Evolutionary conservation across 2,329 filamentous ascomycete genomes (phyloP).

Genomic region (Pleomassaria siparia): DNA sequence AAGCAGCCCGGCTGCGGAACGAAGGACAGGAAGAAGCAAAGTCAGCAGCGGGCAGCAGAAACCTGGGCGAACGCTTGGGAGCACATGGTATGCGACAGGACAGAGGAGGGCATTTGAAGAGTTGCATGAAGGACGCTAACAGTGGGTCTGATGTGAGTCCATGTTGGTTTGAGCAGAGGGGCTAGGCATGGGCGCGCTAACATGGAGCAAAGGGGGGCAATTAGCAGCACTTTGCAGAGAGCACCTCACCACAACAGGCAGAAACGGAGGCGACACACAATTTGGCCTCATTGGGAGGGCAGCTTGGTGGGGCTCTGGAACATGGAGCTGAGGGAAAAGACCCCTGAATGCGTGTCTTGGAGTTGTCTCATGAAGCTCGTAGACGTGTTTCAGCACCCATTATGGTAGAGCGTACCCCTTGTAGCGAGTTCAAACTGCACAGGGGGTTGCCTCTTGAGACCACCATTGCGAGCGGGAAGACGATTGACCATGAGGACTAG

Average conservation of each 20-base stretch:
- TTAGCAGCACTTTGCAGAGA: constrained; percentile 23
- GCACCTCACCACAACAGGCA: constrained; percentile 19
- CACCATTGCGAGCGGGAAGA: constrained; percentile 11
- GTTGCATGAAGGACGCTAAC: constrained; percentile 41
- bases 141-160: constrained; percentile 36
- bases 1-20: constrained; percentile 43
- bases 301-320: constrained; percentile 5
- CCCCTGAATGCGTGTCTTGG: constrained; percentile 33
- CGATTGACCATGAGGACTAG: constrained; percentile 16
- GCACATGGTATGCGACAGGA: constrained; percentile 37
- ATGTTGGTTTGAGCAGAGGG: constrained; percentile 39
- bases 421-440: constrained; percentile 26
- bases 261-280: constrained; percentile 19
- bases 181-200: constrained; percentile 20
- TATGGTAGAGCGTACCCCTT: constrained; percentile 25
- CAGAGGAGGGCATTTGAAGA: constrained; percentile 37
- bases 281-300: constrained; percentile 18
- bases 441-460: constrained; percentile 29
- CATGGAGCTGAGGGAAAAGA: constrained; percentile 20
- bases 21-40: constrained; percentile 33
- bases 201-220: constrained; percentile 24
- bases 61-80: constrained; percentile 38
- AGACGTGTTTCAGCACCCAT: constrained; percentile 37
- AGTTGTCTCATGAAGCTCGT: constrained; percentile 36
- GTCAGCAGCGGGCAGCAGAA: constrained; percentile 36